Evolutionary conservation across 805 yeast genomes (phyloP).

Genomic region (Starmerella stigmatis): DNA sequence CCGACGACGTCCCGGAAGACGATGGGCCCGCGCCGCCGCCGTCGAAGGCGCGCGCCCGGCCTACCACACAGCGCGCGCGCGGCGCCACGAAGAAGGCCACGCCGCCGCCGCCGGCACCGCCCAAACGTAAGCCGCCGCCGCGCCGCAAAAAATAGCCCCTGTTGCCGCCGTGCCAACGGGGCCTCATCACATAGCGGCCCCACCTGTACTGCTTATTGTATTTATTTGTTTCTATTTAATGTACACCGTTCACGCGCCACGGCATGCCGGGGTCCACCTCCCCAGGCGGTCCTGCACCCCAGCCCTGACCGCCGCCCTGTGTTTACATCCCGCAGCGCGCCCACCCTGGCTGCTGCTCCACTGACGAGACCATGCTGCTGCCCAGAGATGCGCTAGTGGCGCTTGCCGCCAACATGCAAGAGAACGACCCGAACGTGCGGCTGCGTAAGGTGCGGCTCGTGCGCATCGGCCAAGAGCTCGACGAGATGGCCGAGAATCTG

Average conservation of each 20-base stretch:
- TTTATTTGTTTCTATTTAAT: too few relatives aligned
- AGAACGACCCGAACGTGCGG: background rate
- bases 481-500: conserved; percentile 2
- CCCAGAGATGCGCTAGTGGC: background rate
- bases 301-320: too few relatives aligned
- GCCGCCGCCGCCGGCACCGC: background rate
- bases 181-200: too few relatives aligned
- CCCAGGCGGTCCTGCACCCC: too few relatives aligned
- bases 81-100: background rate
- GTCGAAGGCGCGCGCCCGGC: background rate
- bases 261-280: too few relatives aligned
- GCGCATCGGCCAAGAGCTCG: conserved; percentile 3
- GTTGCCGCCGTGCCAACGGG: too few relatives aligned
- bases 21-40: background rate
- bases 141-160: background rate
- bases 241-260: too few relatives aligned
- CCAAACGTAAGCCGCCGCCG: background rate
- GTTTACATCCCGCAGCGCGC: conserved; percentile 1
- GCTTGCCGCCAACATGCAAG: background rate
- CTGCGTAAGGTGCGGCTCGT: background rate
- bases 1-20: background rate
- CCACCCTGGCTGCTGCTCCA: background rate
- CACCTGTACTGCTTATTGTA: too few relatives aligned
- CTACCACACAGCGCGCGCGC: background rate
- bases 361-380: background rate